Evolutionary conservation across 176 grass and related monocot species (phyloP), one percentile per base, ranked within the genome.

Genomic region (Oryza brachyantha): DNA sequence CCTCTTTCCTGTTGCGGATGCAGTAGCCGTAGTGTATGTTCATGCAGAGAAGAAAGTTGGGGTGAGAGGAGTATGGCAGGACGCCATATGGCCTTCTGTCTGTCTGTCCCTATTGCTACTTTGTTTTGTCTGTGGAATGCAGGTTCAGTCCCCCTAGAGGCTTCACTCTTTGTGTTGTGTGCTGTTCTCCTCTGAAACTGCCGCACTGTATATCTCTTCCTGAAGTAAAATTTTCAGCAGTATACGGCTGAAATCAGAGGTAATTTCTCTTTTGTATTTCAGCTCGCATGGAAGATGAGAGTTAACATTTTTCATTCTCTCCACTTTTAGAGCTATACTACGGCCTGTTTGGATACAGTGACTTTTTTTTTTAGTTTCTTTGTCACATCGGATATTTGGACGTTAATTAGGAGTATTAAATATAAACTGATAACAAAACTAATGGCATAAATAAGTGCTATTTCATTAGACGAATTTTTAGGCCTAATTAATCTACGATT

Each of bases 11-110:
- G 12, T 45, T 21, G 46, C 12, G 8, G 42, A 24, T 28, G 68
- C 58, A 85, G 61, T 26, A 45, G 42, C 13, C 13, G 29, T 57
- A 57, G 40, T 25, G 28, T 21, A 28, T 50, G 19, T 64, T 66
- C 10, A 22, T 12, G 34, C 21, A 70, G 76, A 72, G 69, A 26
- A 76, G 52, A 57, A 24, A 57, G 52, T 57, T 21, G n/a, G n/a
- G n/a, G n/a, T n/a, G n/a, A 64, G 65, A 52, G 48, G 48, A 19
- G 48, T 52, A 43, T 10, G 42, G 76, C 66, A 31, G 27, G 43
- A 39, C 63, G 42, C 39, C 55, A 21, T 52, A 68, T 58, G 86
- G 64, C 63, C 83, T 84, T 80, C 39, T 75, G 85, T 81, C 39
- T 75, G 85, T 81, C 41, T 72, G 83, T 77, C 76, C 46, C 60